A percentile compares a stretch with the other conserved stretches of the same genome.
phyloP scores from a whole-genome alignment of 345 rosid genomes.

The Corchorus olitorius region DNA sequence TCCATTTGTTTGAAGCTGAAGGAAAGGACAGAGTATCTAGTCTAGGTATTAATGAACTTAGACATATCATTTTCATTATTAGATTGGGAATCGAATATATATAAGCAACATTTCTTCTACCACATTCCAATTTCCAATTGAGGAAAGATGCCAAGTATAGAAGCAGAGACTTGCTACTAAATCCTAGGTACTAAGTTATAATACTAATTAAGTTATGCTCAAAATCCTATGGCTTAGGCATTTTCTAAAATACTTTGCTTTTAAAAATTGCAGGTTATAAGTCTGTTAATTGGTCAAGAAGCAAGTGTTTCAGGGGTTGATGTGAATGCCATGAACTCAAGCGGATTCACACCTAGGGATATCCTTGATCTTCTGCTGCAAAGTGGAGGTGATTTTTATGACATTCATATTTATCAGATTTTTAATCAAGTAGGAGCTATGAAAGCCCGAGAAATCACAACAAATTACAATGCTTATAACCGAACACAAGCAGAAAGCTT shows the following conservation, averaged over 20 bases:
- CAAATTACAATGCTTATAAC: not conserved
- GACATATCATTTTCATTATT: not conserved
- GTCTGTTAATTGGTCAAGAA: not conserved
- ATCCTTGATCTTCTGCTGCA: constrained; percentile 8
- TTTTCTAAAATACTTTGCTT: not conserved
- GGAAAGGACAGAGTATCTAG: not conserved
- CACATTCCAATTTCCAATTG: not conserved
- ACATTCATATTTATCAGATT: constrained; percentile 11
- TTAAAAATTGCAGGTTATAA: constrained; percentile 10
- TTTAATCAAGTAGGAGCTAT: constrained; percentile 10
- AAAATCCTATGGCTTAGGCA: not conserved
- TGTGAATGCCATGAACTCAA: constrained; percentile 5
- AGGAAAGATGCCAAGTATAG: not conserved
- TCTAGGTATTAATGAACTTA: not conserved
- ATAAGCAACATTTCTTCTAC: not conserved
- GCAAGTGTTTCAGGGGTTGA: constrained; percentile 1
- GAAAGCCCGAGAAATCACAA: constrained; percentile 8
- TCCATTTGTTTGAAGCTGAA: not conserved
- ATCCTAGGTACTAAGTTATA: not conserved
- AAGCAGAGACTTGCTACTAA: not conserved
- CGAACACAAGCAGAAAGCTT: not conserved
- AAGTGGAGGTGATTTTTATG: constrained; percentile 7
- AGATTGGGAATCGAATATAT: not conserved
- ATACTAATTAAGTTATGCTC: not conserved
- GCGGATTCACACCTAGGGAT: constrained; percentile 14